phyloP scores from a whole-genome alignment of 169 alveolate species.

The Sarcocystis neurona region DNA sequence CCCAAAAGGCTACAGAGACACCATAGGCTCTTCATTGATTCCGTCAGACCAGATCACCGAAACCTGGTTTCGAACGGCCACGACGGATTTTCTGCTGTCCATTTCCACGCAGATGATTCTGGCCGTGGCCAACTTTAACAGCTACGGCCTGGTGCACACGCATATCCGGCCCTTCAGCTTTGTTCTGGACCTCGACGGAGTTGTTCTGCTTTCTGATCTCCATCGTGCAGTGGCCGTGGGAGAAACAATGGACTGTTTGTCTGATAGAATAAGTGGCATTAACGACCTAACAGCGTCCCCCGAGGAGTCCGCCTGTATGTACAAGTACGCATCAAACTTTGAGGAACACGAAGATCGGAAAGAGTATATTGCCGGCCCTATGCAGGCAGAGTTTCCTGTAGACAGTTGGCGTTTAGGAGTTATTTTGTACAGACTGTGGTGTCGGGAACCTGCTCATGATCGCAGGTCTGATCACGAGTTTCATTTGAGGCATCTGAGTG shows the following conservation, averaged over 20 bases:
- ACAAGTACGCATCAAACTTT: no score
- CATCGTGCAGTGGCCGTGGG: not conserved
- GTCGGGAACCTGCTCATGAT: not conserved
- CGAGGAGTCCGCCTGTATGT: not conserved
- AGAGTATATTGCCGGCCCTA: not conserved
- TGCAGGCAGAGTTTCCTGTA: not conserved
- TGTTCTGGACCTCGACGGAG: not conserved
- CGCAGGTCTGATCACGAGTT: constrained; percentile 3
- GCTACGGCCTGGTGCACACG: constrained; percentile 10
- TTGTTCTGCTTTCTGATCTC: not conserved
- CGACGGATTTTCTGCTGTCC: not conserved
- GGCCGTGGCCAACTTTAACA: not conserved
- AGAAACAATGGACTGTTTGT: not conserved
- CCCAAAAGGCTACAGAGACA: constrained; percentile 10
- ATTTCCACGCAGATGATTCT: constrained; percentile 1
- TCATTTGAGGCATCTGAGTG: not conserved
- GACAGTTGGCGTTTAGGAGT: not conserved
- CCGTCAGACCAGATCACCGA: constrained; percentile 8
- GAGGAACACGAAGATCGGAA: not conserved
- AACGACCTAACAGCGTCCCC: constrained; percentile 19
- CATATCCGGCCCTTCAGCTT: not conserved
- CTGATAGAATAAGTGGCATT: not conserved
- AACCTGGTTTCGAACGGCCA: not conserved
- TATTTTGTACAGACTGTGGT: not conserved
- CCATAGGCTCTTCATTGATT: not conserved